Conservation (phyloP, 2,329 filamentous ascomycete species). For the Colletotrichum acutatum region DNA sequence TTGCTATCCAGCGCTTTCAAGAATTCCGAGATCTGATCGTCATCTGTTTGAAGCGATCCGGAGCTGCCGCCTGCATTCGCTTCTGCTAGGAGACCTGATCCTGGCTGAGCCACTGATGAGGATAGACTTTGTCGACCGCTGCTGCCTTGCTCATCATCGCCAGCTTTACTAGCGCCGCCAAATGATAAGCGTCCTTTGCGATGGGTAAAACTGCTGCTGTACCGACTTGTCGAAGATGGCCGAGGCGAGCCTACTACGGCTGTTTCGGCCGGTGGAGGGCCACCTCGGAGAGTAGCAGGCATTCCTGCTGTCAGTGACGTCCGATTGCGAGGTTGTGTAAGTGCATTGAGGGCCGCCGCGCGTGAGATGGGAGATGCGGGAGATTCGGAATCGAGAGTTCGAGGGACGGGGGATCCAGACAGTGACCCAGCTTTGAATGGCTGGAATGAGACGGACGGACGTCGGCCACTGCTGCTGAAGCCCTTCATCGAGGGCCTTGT, state of each 20-base stretch:
- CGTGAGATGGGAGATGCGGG: constrained; percentile 66
- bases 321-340: constrained; percentile 73
- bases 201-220: constrained; percentile 95
- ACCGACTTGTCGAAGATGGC: constrained; percentile 81
- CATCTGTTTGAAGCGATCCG: constrained; percentile 78
- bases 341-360: constrained; percentile 57
- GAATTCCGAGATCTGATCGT: constrained; percentile 94
- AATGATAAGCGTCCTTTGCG: constrained; percentile 82
- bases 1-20: constrained; percentile 88
- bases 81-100: constrained; percentile 82
- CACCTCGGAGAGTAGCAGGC: constrained; percentile 77
- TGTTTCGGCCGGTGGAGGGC: constrained; percentile 70
- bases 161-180: constrained; percentile 73
- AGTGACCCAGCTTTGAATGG: constrained; percentile 96
- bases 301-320: constrained; percentile 81
- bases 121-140: constrained; percentile 83
- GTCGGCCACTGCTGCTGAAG: constrained; percentile 68
- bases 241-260: constrained; percentile 82
- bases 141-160: constrained; percentile 79
- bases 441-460: constrained; percentile 89
- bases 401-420: constrained; percentile 82
- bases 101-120: constrained; percentile 77
- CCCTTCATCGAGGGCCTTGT: constrained; percentile 52
- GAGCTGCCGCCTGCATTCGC: constrained; percentile 74
- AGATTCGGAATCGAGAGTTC: constrained; percentile 59